phyloP scores from a whole-genome alignment of 345 rosid species.

The Euclidium syriacum region DNA sequence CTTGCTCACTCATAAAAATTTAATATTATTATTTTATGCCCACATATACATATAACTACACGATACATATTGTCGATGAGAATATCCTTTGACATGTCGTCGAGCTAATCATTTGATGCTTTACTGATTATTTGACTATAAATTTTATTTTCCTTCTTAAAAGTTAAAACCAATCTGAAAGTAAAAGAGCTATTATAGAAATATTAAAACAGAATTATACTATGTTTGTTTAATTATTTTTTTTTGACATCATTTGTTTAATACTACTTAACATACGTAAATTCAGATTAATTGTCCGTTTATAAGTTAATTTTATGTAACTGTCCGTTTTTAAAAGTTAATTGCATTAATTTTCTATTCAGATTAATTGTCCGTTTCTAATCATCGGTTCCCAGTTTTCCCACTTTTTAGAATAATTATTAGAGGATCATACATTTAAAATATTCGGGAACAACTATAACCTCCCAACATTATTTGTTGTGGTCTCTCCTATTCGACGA shows the following conservation, averaged over 20 bases:
- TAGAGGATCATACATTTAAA: not conserved
- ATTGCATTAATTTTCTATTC: no score
- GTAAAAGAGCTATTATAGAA: not conserved
- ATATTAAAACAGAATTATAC: not conserved
- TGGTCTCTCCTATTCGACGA: constrained; percentile 15
- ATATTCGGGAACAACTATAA: not conserved
- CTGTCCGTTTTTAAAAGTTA: no score
- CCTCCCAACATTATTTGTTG: constrained; percentile 8
- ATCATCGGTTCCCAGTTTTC: not conserved
- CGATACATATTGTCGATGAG: not conserved
- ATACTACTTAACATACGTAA: no score
- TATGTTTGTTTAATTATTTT: no score
- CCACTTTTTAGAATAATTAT: not conserved
- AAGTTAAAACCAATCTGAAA: not conserved
- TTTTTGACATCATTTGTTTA: no score
- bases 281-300: no score
- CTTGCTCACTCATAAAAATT: not conserved
- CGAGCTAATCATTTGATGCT: constrained; percentile 20
- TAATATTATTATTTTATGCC: not conserved
- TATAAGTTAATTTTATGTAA: no score
- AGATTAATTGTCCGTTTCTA: not conserved
- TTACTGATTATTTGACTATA: not conserved
- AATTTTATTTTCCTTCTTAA: not conserved
- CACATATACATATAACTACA: not conserved
- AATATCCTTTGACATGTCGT: constrained; percentile 21